These are phyloP conservation scores for Penicillium sp. DNA, from an alignment of 2,329 filamentous ascomycete genomes.

Conservation along the genomic window DNA sequence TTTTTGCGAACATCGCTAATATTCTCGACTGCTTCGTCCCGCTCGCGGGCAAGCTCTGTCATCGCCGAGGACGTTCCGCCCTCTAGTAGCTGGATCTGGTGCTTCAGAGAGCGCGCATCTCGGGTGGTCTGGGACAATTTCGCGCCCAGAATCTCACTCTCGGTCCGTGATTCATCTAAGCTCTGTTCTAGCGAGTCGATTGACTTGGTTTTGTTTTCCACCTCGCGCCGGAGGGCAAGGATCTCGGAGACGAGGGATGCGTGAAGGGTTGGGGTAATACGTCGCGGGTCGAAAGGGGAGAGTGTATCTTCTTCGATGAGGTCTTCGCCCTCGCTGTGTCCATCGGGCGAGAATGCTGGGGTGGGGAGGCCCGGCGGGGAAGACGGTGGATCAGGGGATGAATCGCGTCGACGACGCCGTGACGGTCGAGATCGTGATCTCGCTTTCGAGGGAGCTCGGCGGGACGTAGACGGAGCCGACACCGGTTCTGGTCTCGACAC, in stretches of 20 bases:
- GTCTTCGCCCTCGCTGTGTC: constrained; percentile 36
- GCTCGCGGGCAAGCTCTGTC: constrained; percentile 73
- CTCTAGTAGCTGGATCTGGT: constrained; percentile 79
- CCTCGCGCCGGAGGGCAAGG: constrained; percentile 73
- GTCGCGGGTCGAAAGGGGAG: constrained; percentile 73
- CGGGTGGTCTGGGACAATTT: constrained; percentile 60
- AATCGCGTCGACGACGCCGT: constrained; percentile 60
- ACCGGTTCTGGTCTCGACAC: constrained; percentile 54
- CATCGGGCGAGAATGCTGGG: constrained; percentile 37
- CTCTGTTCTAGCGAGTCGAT: constrained; percentile 78
- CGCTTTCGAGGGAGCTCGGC: constrained; percentile 15
- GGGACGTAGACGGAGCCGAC: constrained; percentile 54
- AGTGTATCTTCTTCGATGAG: constrained; percentile 57
- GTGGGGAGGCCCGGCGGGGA: constrained; percentile 54
- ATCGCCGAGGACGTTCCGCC: constrained; percentile 81
- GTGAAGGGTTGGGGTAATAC: constrained; percentile 92
- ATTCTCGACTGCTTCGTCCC: constrained; percentile 73
- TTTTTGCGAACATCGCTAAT: constrained; percentile 67
- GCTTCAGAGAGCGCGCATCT: constrained; percentile 73
- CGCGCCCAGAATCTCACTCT: constrained; percentile 65
- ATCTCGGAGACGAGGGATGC: constrained; percentile 95
- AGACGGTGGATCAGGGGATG: constrained; percentile 58
- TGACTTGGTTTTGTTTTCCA: constrained; percentile 80
- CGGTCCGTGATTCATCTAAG: constrained; percentile 63
- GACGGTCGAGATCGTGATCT: constrained; percentile 52